Evolutionary conservation across 1,139 yeast species (phyloP), one percentile per base, ranked within the genome.

Genomic region (Casaregolazyma lundiana): DNA sequence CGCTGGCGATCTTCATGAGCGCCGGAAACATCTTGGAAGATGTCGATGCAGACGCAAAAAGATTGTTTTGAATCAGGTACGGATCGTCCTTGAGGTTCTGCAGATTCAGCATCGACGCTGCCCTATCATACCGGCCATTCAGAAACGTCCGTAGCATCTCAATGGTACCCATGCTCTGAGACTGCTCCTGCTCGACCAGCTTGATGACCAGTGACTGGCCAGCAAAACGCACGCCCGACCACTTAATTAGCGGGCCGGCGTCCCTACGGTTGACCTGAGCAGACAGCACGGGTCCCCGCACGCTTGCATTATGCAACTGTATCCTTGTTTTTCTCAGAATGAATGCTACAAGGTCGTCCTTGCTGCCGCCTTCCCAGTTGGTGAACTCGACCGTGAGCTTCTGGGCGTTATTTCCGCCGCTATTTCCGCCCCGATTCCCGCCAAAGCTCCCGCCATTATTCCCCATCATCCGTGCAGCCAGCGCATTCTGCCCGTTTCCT

Each of bases 1-100:
- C 71, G 1, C 68, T 62, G 1, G 96, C 96, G 16, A 94, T 69
- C 62, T 85, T 88, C 88, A 92, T 81, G 54, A 92, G 69, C 0
- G 98, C 98, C 2, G 90, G 86, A 65, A 92, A 89, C 75, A 90
- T 82, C 64, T 90, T 90, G 13, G 94, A 76, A 43, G 81, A 75
- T 6, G 79, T 73, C 3, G 73, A 63, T 0, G 80, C 69, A 15
- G 77, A 70, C 18, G 78, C 75, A 55, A 89, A 80, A 47, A 88
- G 71, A 0, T 96, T 96, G 52, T 76, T 76, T 15, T 76, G 69
- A 16, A 68, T 67, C 41, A 92, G 70, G 13, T 67, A 72, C 22
- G 78, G 82, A 61, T 92, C 97, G 44, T 75, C 75, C 50, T 77
- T 76, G 59, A 89, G 78, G 45, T 71, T 71, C n/a, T 83, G 73